Evolutionary conservation across 1,284 basidiomycete species (phyloP).

Genomic region (Takashimella koratensis): DNA sequence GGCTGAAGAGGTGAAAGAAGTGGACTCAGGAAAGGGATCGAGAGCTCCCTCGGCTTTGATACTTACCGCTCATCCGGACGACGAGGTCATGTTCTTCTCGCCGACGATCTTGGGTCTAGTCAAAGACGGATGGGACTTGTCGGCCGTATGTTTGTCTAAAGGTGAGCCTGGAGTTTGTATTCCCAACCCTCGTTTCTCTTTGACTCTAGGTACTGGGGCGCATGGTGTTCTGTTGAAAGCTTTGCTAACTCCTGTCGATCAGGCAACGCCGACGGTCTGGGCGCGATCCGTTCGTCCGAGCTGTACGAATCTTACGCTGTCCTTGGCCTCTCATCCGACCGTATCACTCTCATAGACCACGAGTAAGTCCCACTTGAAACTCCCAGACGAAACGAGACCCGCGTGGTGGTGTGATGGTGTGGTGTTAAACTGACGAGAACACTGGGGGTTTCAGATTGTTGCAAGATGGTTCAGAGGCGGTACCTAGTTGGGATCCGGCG

Average conservation of each 20-base stretch:
- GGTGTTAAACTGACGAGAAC: too few relatives aligned
- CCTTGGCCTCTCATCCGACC: conserved; percentile 61
- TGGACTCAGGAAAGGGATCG: too few relatives aligned
- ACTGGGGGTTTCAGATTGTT: conserved; percentile 49
- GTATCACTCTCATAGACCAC: conserved; percentile 65
- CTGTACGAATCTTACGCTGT: conserved; percentile 63
- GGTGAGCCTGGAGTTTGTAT: conserved; percentile 55
- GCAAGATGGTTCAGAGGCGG: conserved; percentile 64
- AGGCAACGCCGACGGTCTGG: conserved; percentile 79
- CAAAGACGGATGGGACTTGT: conserved; percentile 37
- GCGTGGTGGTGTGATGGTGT: too few relatives aligned
- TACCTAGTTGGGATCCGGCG: conserved; percentile 59
- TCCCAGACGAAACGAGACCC: too few relatives aligned
- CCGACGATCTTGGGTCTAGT: conserved; percentile 40
- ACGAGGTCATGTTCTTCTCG: conserved; percentile 77
- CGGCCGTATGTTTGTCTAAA: conserved; percentile 52
- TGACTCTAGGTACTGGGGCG: too few relatives aligned
- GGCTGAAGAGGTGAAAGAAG: too few relatives aligned
- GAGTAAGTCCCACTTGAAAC: conserved; percentile 56
- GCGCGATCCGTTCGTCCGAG: conserved; percentile 62
- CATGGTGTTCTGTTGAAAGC: too few relatives aligned
- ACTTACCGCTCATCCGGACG: conserved; percentile 52
- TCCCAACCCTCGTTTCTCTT: background rate
- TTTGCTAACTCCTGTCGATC: conserved; percentile 1
- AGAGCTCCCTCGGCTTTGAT: conserved; percentile 48